Percentiles rank a stretch among this genome's conserved stretches.
Conservation (phyloP, 139 green algal genomes). For the Chlorella vulgaris region DNA sequence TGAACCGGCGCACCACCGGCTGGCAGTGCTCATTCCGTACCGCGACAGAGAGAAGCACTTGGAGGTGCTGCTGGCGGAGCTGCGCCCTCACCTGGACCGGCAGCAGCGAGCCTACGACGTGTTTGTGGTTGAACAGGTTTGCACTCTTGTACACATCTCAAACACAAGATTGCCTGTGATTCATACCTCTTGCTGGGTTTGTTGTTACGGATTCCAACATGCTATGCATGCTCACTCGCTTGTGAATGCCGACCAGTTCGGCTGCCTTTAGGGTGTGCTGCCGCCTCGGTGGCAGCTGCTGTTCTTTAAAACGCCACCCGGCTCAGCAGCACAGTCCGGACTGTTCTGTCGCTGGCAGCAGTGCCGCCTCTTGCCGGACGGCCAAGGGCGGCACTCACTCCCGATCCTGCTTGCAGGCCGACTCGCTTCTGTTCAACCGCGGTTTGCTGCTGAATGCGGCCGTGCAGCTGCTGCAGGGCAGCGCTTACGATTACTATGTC, state of each 20-base stretch:
- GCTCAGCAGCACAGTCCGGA: no score
- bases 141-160: not conserved
- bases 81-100: conserved; percentile 26
- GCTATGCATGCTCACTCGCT: no score
- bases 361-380: not conserved
- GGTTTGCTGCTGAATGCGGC: conserved; percentile 50
- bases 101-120: conserved; percentile 34
- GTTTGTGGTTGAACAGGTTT: conserved; percentile 50
- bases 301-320: no score
- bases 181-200: no score
- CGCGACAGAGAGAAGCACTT: conserved; percentile 36
- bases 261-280: no score
- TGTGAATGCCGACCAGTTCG: no score
- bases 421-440: conserved; percentile 41
- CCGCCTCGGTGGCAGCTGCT: no score
- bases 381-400: no score
- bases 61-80: conserved; percentile 18
- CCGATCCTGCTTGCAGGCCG: no score
- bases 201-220: no score
- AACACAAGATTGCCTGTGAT: no score
- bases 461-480: conserved; percentile 34
- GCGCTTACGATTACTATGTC: conserved; percentile 45
- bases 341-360: not conserved
- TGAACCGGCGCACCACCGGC: conserved; percentile 10
- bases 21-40: conserved; percentile 51